Percentiles rank a stretch among this genome's conserved stretches.
phyloP scores from a whole-genome alignment of 345 rosid genomes.

The Capsella bursapastoris region DNA sequence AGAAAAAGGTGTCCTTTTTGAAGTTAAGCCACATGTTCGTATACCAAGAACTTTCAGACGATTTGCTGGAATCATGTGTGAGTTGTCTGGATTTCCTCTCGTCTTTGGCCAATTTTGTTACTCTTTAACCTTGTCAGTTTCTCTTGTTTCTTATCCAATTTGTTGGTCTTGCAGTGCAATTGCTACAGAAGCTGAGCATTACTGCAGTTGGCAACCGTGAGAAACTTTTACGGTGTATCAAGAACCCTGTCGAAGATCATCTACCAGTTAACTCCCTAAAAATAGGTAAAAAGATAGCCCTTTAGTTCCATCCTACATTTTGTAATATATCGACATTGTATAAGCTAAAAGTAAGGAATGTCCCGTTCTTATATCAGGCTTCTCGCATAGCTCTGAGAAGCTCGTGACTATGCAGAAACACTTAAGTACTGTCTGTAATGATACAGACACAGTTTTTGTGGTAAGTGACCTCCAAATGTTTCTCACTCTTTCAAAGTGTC shows the following conservation, averaged over 20 bases:
- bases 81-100: conserved; percentile 36
- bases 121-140: not conserved
- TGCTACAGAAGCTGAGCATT: conserved; percentile 82
- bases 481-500: not conserved
- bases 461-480: conserved; percentile 48
- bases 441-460: conserved; percentile 81
- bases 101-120: not conserved
- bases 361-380: conserved; percentile 56
- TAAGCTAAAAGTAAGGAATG: not conserved
- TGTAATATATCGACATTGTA: not conserved
- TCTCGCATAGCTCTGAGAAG: conserved; percentile 82
- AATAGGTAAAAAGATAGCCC: conserved; percentile 57
- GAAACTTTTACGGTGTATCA: conserved; percentile 77
- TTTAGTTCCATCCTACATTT: not conserved
- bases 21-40: conserved; percentile 86
- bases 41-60: conserved; percentile 89
- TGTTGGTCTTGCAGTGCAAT: conserved; percentile 65
- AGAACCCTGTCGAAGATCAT: conserved; percentile 73
- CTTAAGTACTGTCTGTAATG: conserved; percentile 56
- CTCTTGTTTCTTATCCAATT: conserved; percentile 22
- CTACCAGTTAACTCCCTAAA: conserved; percentile 66
- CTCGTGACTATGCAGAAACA: conserved; percentile 66
- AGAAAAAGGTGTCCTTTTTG: conserved; percentile 84
- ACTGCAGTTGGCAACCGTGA: conserved; percentile 76
- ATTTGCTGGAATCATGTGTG: conserved; percentile 84